Percentiles rank a stretch among this genome's conserved stretches.
These are phyloP conservation scores for Rhizopus arrhizus DNA, from an alignment of 371 early-diverging fungal genomes.

Conservation along the genomic window DNA sequence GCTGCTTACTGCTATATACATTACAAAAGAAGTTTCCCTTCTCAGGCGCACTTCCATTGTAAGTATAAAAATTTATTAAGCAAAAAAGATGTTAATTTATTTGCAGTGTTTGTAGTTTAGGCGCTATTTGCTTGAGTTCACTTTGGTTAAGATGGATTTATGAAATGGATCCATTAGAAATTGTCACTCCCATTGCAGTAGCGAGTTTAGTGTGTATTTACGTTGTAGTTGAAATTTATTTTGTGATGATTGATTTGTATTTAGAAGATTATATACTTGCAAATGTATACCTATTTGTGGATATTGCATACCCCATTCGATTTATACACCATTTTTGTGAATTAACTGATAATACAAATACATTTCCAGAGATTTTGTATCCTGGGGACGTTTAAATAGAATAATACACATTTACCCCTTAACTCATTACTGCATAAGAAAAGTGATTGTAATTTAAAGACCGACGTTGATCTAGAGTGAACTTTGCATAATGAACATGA, in stretches of 20 bases:
- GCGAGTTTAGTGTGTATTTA: constrained; percentile 38
- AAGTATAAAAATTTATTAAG: constrained; percentile 9
- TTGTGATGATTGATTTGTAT: constrained; percentile 40
- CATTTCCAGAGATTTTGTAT: constrained; percentile 31
- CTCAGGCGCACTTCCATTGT: constrained; percentile 31
- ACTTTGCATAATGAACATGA: too few relatives aligned
- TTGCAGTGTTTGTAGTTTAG: constrained; percentile 28
- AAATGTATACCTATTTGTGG: constrained; percentile 48
- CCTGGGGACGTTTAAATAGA: constrained; percentile 19
- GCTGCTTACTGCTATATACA: constrained; percentile 14
- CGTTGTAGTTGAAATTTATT: constrained; percentile 45
- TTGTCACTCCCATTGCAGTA: constrained; percentile 39
- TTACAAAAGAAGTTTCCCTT: constrained; percentile 26
- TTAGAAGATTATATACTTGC: constrained; percentile 48
- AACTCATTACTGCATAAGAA: too few relatives aligned
- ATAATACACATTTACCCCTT: not conserved
- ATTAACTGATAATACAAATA: constrained; percentile 41
- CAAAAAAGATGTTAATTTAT: not conserved
- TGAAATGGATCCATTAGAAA: constrained; percentile 31
- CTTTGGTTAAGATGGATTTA: constrained; percentile 22
- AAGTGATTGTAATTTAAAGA: too few relatives aligned
- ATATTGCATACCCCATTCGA: constrained; percentile 48
- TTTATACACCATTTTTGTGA: constrained; percentile 56
- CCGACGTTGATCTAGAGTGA: too few relatives aligned
- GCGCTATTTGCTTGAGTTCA: constrained; percentile 22